phyloP scores from a whole-genome alignment of 228 moss, liverwort and hornwort genomes.

The Sphagnum magellanicum region DNA sequence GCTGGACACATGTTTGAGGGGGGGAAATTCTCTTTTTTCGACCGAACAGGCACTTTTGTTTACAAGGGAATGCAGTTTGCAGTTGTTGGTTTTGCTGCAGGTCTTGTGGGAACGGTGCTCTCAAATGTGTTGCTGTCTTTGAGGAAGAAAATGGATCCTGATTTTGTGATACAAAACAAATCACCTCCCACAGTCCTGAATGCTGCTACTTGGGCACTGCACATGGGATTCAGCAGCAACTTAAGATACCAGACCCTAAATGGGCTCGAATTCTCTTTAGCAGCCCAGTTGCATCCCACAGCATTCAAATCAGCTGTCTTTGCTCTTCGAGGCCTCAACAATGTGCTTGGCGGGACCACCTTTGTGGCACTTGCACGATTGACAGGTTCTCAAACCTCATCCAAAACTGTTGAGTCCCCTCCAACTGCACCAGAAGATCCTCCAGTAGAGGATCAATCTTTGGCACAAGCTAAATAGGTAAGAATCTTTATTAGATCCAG shows the following conservation, averaged over 20 bases:
- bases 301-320: slow-evolving; percentile 64
- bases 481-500: too few species aligned
- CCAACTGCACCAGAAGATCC: neutral
- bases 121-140: slow-evolving; percentile 56
- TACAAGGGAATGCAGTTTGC: slow-evolving; percentile 86
- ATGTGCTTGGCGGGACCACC: slow-evolving; percentile 65
- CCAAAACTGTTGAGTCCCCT: slow-evolving; percentile 5
- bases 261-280: slow-evolving; percentile 74
- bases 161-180: slow-evolving; percentile 54
- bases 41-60: slow-evolving; percentile 73
- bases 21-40: slow-evolving; percentile 62
- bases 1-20: slow-evolving; percentile 89
- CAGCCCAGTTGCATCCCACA: slow-evolving; percentile 44
- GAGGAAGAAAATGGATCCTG: slow-evolving; percentile 68
- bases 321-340: slow-evolving; percentile 65
- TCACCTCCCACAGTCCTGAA: slow-evolving; percentile 70
- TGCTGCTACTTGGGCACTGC: slow-evolving; percentile 79
- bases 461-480: neutral
- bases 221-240: slow-evolving; percentile 94
- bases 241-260: slow-evolving; percentile 75
- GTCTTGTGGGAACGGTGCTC: slow-evolving; percentile 72
- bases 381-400: slow-evolving; percentile 70
- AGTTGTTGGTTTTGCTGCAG: slow-evolving; percentile 72
- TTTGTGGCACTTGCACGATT: slow-evolving; percentile 74
- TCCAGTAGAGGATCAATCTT: slow-evolving; percentile 13